Percentiles rank a stretch among this genome's conserved stretches.
phyloP scores from a whole-genome alignment of 2,329 filamentous ascomycete species.

The Calonectria honghensis region DNA sequence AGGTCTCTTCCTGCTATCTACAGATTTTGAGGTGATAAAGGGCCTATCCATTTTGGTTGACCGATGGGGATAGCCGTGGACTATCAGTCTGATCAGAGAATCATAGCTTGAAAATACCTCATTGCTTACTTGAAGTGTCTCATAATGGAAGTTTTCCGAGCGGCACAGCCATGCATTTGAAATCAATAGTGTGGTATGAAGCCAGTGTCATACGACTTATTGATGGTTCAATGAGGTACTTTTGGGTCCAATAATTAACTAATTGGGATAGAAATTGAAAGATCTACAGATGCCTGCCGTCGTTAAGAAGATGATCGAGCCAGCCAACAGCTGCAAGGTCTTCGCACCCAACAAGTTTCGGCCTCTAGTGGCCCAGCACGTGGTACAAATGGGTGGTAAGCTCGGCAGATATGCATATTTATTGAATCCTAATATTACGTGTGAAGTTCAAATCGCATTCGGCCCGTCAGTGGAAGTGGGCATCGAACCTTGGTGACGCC shows the following conservation, averaged over 20 bases:
- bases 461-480: not conserved
- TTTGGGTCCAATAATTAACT: not conserved
- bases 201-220: not conserved
- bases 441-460: not conserved
- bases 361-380: not conserved
- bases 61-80: not conserved
- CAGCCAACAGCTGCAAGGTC: not conserved
- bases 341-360: conserved; percentile 3
- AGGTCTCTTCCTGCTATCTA: not conserved
- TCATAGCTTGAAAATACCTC: not conserved
- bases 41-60: not conserved
- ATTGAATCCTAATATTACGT: conserved; percentile 16
- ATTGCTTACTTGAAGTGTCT: not conserved
- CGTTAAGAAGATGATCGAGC: not conserved
- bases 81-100: too few species aligned
- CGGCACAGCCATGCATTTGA: not conserved
- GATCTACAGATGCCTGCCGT: conserved; percentile 3
- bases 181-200: not conserved
- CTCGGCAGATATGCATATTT: conserved; percentile 13
- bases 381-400: not conserved
- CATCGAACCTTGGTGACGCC: not conserved
- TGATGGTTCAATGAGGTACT: conserved; percentile 3
- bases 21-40: not conserved
- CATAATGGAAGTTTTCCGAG: not conserved
- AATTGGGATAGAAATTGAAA: not conserved